Base-by-base conservation (phyloP, 768 basidiomycete genomes). In the Jaapia argillacea region DNA sequence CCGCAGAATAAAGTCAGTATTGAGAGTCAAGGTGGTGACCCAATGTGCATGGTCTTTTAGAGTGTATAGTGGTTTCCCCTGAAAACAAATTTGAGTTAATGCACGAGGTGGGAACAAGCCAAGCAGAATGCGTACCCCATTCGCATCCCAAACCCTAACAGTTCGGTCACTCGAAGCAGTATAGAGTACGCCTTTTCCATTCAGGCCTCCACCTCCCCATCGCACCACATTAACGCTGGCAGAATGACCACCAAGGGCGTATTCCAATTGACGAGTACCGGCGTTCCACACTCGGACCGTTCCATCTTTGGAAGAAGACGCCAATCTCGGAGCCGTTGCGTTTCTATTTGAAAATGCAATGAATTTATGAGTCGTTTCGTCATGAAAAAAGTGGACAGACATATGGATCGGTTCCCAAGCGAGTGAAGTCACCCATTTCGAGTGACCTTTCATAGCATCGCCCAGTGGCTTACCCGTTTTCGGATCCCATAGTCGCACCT, bases 1-100 rank as follows among this genome's bases (percentile, higher is more conserved):
- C 20, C 93, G 81, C 3, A 96, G 72, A 22, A 94, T 79, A 55
- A 93, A 96, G 58, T 99, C 94, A 6, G 93, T 93, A 61, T 92
- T 94, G 43, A 97, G 71, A 3, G 96, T 81, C 36, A 99, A 77
- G 0, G 93, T 98, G 16, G 93, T 99, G 5, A 99, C 96, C 94
- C 93, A 98, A 56, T 99, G 96, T 0, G 92, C 96, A 54, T 99
- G 94, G 48, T 97, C 92, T 60, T 88, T 91, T 22, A 98, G 66
- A 0, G 82, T 81, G 53, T 93, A 75, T 27, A 97, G 67, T 22
- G 79, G 76, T 59, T 78, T 84, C 1, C 93, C 94, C 85, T 93
- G 51, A n/a, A n/a, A n/a, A n/a, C n/a, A n/a, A n/a, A 37, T 25
- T 7, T n/a, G 23, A 38, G 42, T 14, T 40, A 39, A 18, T 43